phyloP scores from a whole-genome alignment of 2,329 filamentous ascomycete genomes.

The Ophiostoma tasmaniense region DNA sequence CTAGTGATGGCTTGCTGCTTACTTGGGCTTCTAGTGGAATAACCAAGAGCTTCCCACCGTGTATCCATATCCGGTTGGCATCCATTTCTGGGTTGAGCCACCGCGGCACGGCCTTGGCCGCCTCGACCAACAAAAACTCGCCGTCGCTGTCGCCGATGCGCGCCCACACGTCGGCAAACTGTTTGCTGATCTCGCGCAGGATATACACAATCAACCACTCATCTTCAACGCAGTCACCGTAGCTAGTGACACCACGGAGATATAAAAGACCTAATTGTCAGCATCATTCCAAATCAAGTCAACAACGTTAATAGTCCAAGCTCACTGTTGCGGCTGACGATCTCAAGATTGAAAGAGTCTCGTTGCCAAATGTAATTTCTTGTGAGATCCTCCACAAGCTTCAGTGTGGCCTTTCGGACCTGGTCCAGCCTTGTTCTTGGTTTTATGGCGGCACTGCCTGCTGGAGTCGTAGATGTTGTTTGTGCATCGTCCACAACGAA shows the following conservation, averaged over 20 bases:
- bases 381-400: conserved; percentile 56
- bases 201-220: conserved; percentile 96
- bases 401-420: conserved; percentile 59
- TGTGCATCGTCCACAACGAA: conserved; percentile 54
- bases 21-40: conserved; percentile 7
- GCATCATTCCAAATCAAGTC: neutral
- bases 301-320: no score
- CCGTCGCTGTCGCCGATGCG: conserved; percentile 81
- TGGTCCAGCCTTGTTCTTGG: conserved; percentile 59
- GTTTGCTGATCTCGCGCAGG: conserved; percentile 68
- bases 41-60: conserved; percentile 45
- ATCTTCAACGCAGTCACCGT: conserved; percentile 90
- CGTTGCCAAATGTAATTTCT: conserved; percentile 93
- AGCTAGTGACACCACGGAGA: conserved; percentile 72
- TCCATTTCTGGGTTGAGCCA: conserved; percentile 93
- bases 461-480: conserved; percentile 18
- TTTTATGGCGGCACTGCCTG: conserved; percentile 37
- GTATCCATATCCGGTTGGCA: conserved; percentile 81
- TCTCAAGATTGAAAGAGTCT: conserved; percentile 65
- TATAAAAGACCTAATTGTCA: conserved; percentile 41
- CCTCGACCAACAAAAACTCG: conserved; percentile 91
- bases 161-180: conserved; percentile 68
- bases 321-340: conserved; percentile 51
- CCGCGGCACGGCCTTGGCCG: conserved; percentile 73
- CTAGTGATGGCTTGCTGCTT: conserved; percentile 36